Evolutionary conservation across 2,329 filamentous ascomycete genomes (phyloP).

Genomic region (Colletotrichum sp.): DNA sequence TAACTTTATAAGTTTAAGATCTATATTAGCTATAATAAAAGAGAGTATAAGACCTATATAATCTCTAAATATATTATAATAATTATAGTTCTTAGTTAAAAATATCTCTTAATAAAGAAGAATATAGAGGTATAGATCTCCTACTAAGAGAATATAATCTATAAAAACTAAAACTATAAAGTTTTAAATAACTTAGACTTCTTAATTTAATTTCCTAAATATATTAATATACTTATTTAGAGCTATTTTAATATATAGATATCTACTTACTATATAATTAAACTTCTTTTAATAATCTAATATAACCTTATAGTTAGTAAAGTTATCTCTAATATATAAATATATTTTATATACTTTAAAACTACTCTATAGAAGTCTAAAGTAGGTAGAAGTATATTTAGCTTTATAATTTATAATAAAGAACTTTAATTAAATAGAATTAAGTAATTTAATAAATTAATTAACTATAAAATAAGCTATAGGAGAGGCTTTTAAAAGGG

Average conservation of each 20-base stretch:
- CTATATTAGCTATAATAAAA: too few species aligned
- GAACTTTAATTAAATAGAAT: neutral
- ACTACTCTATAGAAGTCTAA: neutral
- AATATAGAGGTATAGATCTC: neutral
- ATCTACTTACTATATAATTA: neutral
- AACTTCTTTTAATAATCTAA: accelerated
- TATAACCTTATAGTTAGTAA: accelerated
- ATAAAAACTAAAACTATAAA: neutral
- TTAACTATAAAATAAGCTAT: neutral
- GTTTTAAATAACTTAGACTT: neutral
- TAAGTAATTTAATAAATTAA: neutral
- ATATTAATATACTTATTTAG: neutral
- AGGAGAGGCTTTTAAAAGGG: neutral
- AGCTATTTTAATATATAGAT: neutral
- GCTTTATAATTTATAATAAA: neutral
- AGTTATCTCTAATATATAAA: neutral
- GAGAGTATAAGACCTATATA: too few species aligned
- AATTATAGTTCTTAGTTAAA: too few species aligned
- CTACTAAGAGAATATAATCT: neutral
- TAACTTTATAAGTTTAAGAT: too few species aligned
- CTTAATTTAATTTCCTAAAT: neutral
- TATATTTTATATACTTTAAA: neutral
- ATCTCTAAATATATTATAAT: too few species aligned
- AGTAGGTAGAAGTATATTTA: neutral
- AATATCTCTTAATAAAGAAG: neutral